Evolutionary conservation across 345 rosid species (phyloP).

Genomic region (Pugionium dolabratum): DNA sequence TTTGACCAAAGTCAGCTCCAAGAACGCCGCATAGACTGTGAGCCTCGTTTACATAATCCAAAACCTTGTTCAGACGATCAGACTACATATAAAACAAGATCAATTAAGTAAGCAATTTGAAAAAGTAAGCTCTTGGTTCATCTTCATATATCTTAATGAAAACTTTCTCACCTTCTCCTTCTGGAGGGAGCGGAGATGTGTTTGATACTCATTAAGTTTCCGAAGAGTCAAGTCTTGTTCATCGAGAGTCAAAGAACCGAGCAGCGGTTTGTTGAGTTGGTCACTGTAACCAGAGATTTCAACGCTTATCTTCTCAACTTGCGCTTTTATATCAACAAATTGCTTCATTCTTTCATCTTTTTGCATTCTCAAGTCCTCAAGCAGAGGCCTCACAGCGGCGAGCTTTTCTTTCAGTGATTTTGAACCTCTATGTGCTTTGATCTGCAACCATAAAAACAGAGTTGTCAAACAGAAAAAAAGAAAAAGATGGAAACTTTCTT

Average conservation of each 20-base stretch:
- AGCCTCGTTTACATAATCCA: constrained; percentile 59
- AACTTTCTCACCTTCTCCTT: constrained; percentile 67
- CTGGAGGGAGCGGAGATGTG: constrained; percentile 72
- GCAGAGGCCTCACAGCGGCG: constrained; percentile 64
- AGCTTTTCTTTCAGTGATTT: constrained; percentile 76
- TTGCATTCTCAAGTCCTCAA: constrained; percentile 71
- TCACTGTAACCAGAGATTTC: constrained; percentile 73
- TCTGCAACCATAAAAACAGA: constrained; percentile 42
- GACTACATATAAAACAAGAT: constrained; percentile 54
- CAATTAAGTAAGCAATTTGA: constrained; percentile 25
- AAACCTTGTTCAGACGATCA: constrained; percentile 54
- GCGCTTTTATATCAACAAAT: constrained; percentile 69
- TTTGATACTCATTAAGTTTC: constrained; percentile 76
- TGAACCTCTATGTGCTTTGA: constrained; percentile 54
- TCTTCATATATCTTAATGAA: constrained; percentile 2
- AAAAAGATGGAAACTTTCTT: neutral
- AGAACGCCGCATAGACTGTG: constrained; percentile 85
- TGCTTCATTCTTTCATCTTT: constrained; percentile 77
- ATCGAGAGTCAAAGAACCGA: constrained; percentile 56
- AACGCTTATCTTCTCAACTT: constrained; percentile 73
- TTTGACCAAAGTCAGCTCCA: constrained; percentile 75
- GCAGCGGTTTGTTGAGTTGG: constrained; percentile 38
- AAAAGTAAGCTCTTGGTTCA: neutral
- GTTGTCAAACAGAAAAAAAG: neutral
- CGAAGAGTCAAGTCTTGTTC: constrained; percentile 81